A percentile compares a stretch with the other conserved stretches of the same genome.
Conservation (phyloP, 2,329 filamentous ascomycete genomes). For the Ophiostoma perfectum region DNA sequence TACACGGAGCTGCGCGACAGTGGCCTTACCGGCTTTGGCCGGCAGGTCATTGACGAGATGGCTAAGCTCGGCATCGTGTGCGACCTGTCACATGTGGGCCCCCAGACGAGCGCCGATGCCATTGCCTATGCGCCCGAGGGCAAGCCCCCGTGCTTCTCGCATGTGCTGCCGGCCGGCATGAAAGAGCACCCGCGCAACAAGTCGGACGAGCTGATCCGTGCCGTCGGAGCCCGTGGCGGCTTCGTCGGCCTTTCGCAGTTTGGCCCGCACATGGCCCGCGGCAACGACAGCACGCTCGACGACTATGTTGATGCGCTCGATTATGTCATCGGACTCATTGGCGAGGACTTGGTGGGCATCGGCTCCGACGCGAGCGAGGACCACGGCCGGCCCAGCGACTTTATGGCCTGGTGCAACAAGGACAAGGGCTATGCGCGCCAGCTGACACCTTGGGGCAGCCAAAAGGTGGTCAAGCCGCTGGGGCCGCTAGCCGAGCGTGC, state of each 20-base stretch:
- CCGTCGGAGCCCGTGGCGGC: constrained; percentile 35
- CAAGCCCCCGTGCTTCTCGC: constrained; percentile 39
- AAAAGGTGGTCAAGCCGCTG: constrained; percentile 39
- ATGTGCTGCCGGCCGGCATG: constrained; percentile 35
- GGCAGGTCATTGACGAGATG: constrained; percentile 34
- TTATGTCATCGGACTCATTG: constrained; percentile 36
- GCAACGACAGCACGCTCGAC: constrained; percentile 39
- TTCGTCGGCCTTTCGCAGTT: constrained; percentile 39
- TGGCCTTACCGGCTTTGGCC: constrained; percentile 36
- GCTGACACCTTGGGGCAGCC: constrained; percentile 38
- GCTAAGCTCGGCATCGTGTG: constrained; percentile 36
- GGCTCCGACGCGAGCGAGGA: constrained; percentile 39
- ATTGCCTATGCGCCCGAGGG: constrained; percentile 33
- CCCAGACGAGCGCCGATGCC: constrained; percentile 34
- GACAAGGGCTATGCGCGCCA: constrained; percentile 38
- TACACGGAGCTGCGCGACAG: constrained; percentile 37
- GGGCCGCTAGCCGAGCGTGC: constrained; percentile 35
- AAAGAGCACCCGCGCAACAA: constrained; percentile 38
- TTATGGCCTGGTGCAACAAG: constrained; percentile 39
- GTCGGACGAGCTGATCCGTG: constrained; percentile 35
- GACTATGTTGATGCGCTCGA: constrained; percentile 39
- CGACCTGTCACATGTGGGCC: constrained; percentile 36
- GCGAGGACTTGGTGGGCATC: constrained; percentile 36
- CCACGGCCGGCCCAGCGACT: constrained; percentile 37
- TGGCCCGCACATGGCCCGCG: constrained; percentile 37